Base-by-base conservation (phyloP, 352 stramenopile genomes). In the Phytopythium kandeliae region DNA sequence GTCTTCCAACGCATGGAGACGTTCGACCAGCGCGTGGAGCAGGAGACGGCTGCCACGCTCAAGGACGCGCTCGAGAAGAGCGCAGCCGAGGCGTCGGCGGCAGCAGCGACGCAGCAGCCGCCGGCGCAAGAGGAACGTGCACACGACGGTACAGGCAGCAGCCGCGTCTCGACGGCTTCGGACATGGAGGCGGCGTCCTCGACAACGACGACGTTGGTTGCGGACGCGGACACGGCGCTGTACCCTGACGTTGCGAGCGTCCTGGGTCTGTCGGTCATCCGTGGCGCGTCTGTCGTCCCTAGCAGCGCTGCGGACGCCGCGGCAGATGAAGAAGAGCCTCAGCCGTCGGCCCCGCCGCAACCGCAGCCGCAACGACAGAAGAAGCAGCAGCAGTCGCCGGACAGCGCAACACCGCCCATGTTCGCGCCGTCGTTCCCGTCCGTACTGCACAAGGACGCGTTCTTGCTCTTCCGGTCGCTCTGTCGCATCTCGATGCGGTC, bases 1-100 rank as follows among this genome's bases (percentile, higher is more conserved):
- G 92, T 99, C 0, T 98, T 99, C 69, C 80, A 96, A 59, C 69
- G 96, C 47, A 98, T 99, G 94, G 96, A 99, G 69, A 86, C 78
- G 24, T 90, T 90, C 44, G 79, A 90, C 57, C 64, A 82, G 58
- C 74, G 74, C n/a, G 76, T 88, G 1, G 70, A 82, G 45, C 72
- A 87, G 56, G 77, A 90, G 51, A 90, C 74, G 0, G 70, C 72
- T 26, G 65, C 71, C 2, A 78, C 74, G 36, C 54, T 89, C 35
- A 67, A 78, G 3, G 71, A 74, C 31, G 77, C 73, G 35, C 54
- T 83, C 34, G 60, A 82, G 34, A 72, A 73, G 35, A 69, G 68
- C 31, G 54, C 63, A 43, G 55, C 50, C 2, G 50, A 61, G 4
- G 31, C 60, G 37, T 25, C 58, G 6, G 36, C 19, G 19, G 1